These are phyloP conservation scores for Pyrus bretschneideri DNA, from an alignment of 306 rosid genomes.

Conservation along the genomic window DNA sequence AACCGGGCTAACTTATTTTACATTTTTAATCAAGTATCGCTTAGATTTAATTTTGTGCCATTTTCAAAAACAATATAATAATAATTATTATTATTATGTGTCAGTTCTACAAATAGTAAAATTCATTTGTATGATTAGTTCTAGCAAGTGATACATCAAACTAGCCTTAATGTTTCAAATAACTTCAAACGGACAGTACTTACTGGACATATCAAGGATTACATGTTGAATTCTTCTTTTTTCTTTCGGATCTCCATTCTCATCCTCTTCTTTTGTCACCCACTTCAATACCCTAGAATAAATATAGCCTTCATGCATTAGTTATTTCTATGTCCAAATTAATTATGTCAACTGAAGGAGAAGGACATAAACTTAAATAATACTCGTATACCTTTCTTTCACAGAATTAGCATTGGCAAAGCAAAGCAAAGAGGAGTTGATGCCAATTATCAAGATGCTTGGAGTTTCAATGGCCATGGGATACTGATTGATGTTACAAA, in stretches of 20 bases:
- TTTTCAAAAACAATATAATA: too few relatives aligned
- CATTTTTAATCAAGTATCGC: too few relatives aligned
- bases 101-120: too few relatives aligned
- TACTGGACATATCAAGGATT: conserved; percentile 77
- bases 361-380: not conserved
- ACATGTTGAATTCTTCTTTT: conserved; percentile 37
- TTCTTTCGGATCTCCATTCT: conserved; percentile 19
- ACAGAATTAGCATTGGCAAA: conserved; percentile 78
- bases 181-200: conserved; percentile 14
- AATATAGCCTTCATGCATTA: not conserved
- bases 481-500: conserved; percentile 58
- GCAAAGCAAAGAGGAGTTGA: conserved; percentile 70
- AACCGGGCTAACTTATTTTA: too few relatives aligned
- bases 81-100: too few relatives aligned
- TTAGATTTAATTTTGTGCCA: too few relatives aligned
- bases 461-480: conserved; percentile 69
- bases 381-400: conserved; percentile 50
- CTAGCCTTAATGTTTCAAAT: too few relatives aligned
- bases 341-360: not conserved
- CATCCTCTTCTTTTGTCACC: conserved; percentile 43
- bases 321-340: not conserved
- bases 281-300: conserved; percentile 45
- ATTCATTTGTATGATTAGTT: too few relatives aligned
- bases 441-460: conserved; percentile 54
- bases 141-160: too few relatives aligned